A percentile compares a stretch with the other conserved stretches of the same genome.
phyloP scores from a whole-genome alignment of 768 basidiomycete species.

The Lactarius hatsudake region DNA sequence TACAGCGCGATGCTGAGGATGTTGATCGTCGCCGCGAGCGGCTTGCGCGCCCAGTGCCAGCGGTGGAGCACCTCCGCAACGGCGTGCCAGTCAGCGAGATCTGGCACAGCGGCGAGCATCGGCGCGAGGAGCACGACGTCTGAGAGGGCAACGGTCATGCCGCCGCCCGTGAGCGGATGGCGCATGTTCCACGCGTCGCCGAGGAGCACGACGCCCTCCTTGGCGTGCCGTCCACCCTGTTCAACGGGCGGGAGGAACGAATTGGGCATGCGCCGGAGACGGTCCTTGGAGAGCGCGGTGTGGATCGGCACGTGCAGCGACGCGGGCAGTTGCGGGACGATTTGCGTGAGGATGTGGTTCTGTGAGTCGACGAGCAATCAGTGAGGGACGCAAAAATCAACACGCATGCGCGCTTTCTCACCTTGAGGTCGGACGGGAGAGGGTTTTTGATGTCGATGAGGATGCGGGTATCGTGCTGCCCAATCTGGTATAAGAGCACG shows the following conservation, averaged over 20 bases:
- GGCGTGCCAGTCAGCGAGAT: conserved; percentile 48
- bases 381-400: not conserved
- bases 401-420: conserved; percentile 28
- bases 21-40: conserved; percentile 82
- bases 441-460: conserved; percentile 87
- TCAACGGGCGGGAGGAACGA: conserved; percentile 81
- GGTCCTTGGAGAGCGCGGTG: conserved; percentile 70
- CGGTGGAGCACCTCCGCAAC: conserved; percentile 52
- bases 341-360: conserved; percentile 65
- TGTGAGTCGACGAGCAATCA: conserved; percentile 32
- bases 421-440: conserved; percentile 79
- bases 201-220: conserved; percentile 75
- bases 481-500: conserved; percentile 91
- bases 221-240: conserved; percentile 50
- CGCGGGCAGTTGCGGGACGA: conserved; percentile 80
- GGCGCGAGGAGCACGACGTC: conserved; percentile 76
- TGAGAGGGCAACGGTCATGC: conserved; percentile 94
- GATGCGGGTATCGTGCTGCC: conserved; percentile 84
- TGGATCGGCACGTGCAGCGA: conserved; percentile 63
- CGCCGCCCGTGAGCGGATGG: conserved; percentile 95
- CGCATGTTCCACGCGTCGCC: conserved; percentile 99
- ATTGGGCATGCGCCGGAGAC: conserved; percentile 92
- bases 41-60: conserved; percentile 89
- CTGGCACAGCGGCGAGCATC: conserved; percentile 49
- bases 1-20: conserved; percentile 92